phyloP scores from a whole-genome alignment of 1,139 yeast genomes.

The Yamadazyma jaroonii region DNA sequence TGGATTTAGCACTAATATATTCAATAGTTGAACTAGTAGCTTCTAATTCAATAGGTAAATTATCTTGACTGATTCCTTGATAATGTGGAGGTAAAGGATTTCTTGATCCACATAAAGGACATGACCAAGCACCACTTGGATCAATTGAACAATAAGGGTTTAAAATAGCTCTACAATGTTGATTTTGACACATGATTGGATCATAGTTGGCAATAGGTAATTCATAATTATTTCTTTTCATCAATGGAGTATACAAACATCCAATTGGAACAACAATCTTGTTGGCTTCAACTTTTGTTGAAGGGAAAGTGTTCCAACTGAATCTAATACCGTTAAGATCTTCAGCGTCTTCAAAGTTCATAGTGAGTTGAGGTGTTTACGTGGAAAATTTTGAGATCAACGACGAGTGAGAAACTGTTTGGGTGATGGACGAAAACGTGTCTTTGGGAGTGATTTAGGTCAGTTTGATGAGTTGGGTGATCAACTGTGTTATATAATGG shows the following conservation, averaged over 20 bases:
- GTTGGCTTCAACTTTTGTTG: constrained; percentile 85
- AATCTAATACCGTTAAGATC: constrained; percentile 50
- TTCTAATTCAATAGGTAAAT: constrained; percentile 83
- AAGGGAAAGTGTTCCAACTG: constrained; percentile 62
- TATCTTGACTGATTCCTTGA: constrained; percentile 77
- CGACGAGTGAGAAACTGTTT: background rate
- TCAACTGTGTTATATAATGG: too few relatives aligned
- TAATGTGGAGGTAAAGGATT: constrained; percentile 90
- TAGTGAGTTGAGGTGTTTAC: constrained; percentile 13
- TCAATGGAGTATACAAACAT: constrained; percentile 88
- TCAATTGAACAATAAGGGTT: constrained; percentile 90
- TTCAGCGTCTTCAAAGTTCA: constrained; percentile 52
- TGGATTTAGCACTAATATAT: constrained; percentile 86
- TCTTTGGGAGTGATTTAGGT: background rate
- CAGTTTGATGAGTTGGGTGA: too few relatives aligned
- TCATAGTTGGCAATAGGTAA: constrained; percentile 83
- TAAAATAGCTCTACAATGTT: constrained; percentile 79
- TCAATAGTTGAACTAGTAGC: constrained; percentile 83
- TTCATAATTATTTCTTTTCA: constrained; percentile 59
- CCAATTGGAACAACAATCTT: constrained; percentile 95
- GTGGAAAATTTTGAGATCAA: constrained; percentile 9
- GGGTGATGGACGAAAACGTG: too few relatives aligned
- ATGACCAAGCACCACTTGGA: constrained; percentile 81
- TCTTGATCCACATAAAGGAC: constrained; percentile 82
- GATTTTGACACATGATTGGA: constrained; percentile 79